Conservation (phyloP, 495 filamentous ascomycete species). For the Podospora pseudoanserina region DNA sequence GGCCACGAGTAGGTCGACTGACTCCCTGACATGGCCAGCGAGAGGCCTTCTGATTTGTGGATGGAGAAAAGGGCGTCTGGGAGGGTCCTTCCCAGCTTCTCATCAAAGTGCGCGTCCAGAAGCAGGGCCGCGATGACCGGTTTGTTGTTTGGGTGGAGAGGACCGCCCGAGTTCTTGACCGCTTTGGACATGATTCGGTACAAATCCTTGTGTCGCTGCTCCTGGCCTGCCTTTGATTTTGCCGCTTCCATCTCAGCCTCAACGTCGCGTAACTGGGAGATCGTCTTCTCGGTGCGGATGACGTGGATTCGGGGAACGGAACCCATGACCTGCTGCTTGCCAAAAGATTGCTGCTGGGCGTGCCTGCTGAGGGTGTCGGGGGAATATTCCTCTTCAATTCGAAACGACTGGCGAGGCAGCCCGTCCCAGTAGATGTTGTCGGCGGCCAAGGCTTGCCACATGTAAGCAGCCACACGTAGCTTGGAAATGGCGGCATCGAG, state of each 20-base stretch:
- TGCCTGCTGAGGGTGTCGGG: slow-evolving; percentile 35
- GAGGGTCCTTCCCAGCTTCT: slow-evolving; percentile 34
- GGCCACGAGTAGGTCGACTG: slow-evolving; percentile 48
- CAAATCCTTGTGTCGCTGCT: slow-evolving; percentile 26
- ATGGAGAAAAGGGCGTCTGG: slow-evolving; percentile 45
- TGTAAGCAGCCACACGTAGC: slow-evolving; percentile 50
- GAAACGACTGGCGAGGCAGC: slow-evolving; percentile 48
- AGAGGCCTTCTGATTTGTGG: slow-evolving; percentile 40
- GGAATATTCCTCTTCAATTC: slow-evolving; percentile 50
- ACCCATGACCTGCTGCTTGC: slow-evolving; percentile 20
- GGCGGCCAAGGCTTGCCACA: slow-evolving; percentile 50
- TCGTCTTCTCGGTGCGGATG: slow-evolving; percentile 41
- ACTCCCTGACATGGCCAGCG: slow-evolving; percentile 49
- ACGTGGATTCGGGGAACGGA: slow-evolving; percentile 46
- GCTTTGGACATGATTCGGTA: slow-evolving; percentile 40
- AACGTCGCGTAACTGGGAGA: slow-evolving; percentile 35
- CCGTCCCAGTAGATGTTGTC: slow-evolving; percentile 45
- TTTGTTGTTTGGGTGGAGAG: slow-evolving; percentile 30
- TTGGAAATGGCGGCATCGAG: slow-evolving; percentile 46
- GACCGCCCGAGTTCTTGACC: slow-evolving; percentile 36
- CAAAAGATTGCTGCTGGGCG: background rate
- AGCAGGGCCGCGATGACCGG: slow-evolving; percentile 47
- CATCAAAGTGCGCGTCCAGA: slow-evolving; percentile 41
- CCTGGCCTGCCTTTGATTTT: slow-evolving; percentile 29
- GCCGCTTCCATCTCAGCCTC: slow-evolving; percentile 22